phyloP scores from a whole-genome alignment of 805 yeast species.

The Saturnispora sekii region DNA sequence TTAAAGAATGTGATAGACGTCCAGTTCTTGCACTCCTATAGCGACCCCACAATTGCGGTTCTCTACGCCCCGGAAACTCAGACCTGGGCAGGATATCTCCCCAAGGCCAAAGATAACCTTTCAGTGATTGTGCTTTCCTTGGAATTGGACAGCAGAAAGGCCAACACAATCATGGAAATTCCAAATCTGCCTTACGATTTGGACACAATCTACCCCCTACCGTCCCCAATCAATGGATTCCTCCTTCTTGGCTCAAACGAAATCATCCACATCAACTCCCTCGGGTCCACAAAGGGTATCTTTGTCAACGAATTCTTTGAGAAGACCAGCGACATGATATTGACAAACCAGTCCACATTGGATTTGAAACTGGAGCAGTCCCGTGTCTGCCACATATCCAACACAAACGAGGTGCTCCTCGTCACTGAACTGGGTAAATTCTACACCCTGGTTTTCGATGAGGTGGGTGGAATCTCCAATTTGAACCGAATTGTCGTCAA shows the following conservation, averaged over 20 bases:
- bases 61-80: conserved; percentile 25
- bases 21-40: conserved; percentile 61
- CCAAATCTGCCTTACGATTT: conserved; percentile 67
- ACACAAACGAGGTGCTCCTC: conserved; percentile 28
- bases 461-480: conserved; percentile 28
- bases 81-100: conserved; percentile 74
- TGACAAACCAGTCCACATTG: conserved; percentile 40
- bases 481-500: conserved; percentile 21
- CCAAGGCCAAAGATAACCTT: conserved; percentile 52
- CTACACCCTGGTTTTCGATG: conserved; percentile 25
- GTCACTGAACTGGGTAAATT: conserved; percentile 36
- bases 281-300: conserved; percentile 57
- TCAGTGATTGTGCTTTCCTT: conserved; percentile 56
- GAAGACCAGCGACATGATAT: conserved; percentile 29
- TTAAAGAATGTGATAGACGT: conserved; percentile 60
- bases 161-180: conserved; percentile 60
- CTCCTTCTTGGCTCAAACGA: conserved; percentile 67
- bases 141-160: conserved; percentile 44
- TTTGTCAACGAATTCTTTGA: conserved; percentile 50
- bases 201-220: conserved; percentile 52
- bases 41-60: conserved; percentile 61
- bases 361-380: conserved; percentile 50
- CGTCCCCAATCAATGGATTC: conserved; percentile 60
- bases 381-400: conserved; percentile 26
- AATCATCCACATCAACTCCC: conserved; percentile 66